phyloP scores from a whole-genome alignment of 2,329 filamentous ascomycete genomes.

The Fusarium pseudocircinatum region DNA sequence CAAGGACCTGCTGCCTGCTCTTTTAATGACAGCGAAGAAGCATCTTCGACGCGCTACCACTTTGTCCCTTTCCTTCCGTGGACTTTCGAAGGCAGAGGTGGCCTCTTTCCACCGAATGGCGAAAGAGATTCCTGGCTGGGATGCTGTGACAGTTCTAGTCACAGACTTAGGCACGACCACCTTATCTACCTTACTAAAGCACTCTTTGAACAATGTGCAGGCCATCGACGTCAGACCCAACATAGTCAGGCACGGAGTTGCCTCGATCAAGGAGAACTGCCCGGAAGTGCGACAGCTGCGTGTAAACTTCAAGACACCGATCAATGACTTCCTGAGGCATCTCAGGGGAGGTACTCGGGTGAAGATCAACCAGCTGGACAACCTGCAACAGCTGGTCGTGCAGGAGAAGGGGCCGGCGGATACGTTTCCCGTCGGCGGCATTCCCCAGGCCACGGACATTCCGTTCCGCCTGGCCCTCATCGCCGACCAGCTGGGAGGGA shows the following conservation, averaged over 20 bases:
- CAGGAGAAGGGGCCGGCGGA: background rate
- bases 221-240: background rate
- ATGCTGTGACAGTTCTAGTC: rapidly evolving
- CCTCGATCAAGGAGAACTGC: background rate
- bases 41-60: rapidly evolving
- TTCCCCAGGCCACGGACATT: background rate
- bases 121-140: background rate
- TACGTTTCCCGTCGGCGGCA: background rate
- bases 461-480: rapidly evolving
- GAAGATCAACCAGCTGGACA: background rate
- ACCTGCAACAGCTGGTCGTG: background rate
- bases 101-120: background rate
- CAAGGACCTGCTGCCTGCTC: background rate
- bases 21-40: rapidly evolving
- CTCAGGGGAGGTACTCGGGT: rapidly evolving
- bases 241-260: rapidly evolving
- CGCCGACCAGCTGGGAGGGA: rapidly evolving
- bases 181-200: rapidly evolving
- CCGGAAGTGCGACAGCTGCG: background rate
- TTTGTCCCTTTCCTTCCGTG: background rate
- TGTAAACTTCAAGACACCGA: rapidly evolving
- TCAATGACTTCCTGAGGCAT: rapidly evolving
- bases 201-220: background rate
- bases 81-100: background rate
- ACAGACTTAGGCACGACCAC: background rate